phyloP scores from a whole-genome alignment of 2,329 filamentous ascomycete species.

The Coniochaeta sp. region DNA sequence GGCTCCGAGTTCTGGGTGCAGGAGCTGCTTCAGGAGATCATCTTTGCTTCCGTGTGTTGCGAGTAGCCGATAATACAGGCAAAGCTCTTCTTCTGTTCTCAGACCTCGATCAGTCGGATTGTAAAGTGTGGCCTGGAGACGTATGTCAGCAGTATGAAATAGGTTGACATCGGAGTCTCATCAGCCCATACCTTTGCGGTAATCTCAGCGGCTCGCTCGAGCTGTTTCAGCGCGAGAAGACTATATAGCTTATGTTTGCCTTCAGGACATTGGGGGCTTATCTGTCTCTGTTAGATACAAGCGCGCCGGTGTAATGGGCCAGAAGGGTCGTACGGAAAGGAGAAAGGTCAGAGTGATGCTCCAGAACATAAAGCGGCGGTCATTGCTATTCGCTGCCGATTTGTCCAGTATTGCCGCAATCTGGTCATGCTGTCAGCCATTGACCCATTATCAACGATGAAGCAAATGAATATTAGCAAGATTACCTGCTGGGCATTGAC shows the following conservation, averaged over 20 bases:
- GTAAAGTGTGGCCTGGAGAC: constrained; percentile 6
- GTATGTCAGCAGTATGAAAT: constrained; percentile 3
- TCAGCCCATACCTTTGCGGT: constrained; percentile 29
- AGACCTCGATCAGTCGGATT: constrained; percentile 25
- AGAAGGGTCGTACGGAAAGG: constrained; percentile 37
- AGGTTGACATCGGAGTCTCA: background rate
- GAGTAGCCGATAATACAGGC: constrained; percentile 40
- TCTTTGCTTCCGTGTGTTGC: constrained; percentile 32
- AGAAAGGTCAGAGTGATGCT: constrained; percentile 47
- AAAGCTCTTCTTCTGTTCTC: constrained; percentile 41
- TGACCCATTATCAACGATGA: background rate
- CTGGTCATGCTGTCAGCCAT: constrained; percentile 11
- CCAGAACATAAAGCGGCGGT: constrained; percentile 44
- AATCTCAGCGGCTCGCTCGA: constrained; percentile 39
- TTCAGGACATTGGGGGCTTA: constrained; percentile 35
- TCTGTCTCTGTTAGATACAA: constrained; percentile 25
- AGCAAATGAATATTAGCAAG: background rate
- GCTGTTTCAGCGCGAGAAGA: constrained; percentile 42
- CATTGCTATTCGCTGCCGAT: constrained; percentile 37
- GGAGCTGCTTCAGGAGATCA: constrained; percentile 31
- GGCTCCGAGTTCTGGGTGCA: constrained; percentile 32
- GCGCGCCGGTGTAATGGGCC: background rate
- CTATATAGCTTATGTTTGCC: constrained; percentile 45
- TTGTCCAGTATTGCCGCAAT: constrained; percentile 48
- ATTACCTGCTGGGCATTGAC: constrained; percentile 48